These are phyloP conservation scores for Mucor plumbeus DNA, from an alignment of 371 early-diverging fungal genomes.

Conservation along the genomic window DNA sequence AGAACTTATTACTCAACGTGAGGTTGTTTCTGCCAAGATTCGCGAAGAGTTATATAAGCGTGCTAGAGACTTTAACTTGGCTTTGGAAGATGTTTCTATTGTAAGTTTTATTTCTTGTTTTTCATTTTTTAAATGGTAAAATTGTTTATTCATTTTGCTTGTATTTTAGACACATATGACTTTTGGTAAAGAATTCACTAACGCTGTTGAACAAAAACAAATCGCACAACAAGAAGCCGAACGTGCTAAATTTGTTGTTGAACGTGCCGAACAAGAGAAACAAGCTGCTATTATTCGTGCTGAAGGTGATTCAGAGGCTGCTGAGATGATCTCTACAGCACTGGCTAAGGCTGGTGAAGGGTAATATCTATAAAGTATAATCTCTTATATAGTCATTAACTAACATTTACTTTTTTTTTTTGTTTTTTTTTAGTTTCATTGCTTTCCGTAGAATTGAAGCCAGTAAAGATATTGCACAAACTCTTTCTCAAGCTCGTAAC, in stretches of 20 bases:
- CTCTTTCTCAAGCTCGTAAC: constrained; percentile 81
- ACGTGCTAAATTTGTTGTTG: constrained; percentile 93
- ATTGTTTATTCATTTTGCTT: not conserved
- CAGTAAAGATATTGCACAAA: constrained; percentile 94
- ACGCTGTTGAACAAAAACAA: constrained; percentile 91
- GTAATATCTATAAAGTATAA: not conserved
- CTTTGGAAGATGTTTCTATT: constrained; percentile 98
- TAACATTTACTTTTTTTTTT: not conserved
- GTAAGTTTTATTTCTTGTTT: too few relatives aligned
- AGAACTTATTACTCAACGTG: constrained; percentile 98
- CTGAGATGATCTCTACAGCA: constrained; percentile 86
- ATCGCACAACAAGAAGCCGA: constrained; percentile 98
- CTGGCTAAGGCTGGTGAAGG: constrained; percentile 87
- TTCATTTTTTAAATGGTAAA: not conserved
- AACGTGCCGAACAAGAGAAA: constrained; percentile 97
- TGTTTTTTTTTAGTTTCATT: constrained; percentile 55
- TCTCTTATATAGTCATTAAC: not conserved
- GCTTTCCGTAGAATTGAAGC: constrained; percentile 98
- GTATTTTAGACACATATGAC: constrained; percentile 87
- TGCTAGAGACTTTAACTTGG: constrained; percentile 93
- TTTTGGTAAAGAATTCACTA: constrained; percentile 97
- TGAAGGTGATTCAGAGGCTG: constrained; percentile 96
- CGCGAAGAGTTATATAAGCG: constrained; percentile 94
- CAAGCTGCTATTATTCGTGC: constrained; percentile 96
- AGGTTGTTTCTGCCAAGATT: constrained; percentile 92